A percentile compares a stretch with the other conserved stretches of the same genome.
Evolutionary conservation across 306 rosid genomes (phyloP).

Genomic region (Corylus avellana): DNA sequence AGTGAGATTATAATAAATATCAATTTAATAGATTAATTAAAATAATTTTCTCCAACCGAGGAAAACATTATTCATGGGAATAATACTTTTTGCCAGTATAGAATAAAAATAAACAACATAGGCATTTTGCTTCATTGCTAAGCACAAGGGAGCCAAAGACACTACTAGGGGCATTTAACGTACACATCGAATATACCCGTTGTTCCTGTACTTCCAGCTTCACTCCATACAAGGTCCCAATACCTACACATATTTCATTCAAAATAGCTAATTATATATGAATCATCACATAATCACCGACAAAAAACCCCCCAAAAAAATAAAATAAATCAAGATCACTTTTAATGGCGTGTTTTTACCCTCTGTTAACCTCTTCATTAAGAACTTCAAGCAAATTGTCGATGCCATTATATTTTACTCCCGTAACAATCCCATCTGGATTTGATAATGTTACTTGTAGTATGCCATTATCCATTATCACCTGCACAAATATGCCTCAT

Average conservation of each 20-base stretch:
- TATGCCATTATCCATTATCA: slow-evolving; percentile 92
- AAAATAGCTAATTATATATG: slow-evolving; percentile 3
- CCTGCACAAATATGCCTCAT: slow-evolving; percentile 43
- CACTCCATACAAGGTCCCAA: slow-evolving; percentile 97
- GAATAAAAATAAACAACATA: slow-evolving; percentile 5
- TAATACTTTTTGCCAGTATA: no score
- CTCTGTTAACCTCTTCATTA: slow-evolving; percentile 73
- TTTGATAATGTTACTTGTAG: slow-evolving; percentile 80
- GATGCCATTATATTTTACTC: slow-evolving; percentile 69
- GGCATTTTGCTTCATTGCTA: background rate
- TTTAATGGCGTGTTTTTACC: slow-evolving; percentile 42
- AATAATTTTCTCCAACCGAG: no score
- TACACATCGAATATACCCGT: slow-evolving; percentile 70
- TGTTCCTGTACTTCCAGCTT: slow-evolving; percentile 76
- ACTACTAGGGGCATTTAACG: background rate
- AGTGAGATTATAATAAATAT: no score
- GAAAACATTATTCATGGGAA: no score
- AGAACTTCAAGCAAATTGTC: slow-evolving; percentile 90
- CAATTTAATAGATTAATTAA: no score
- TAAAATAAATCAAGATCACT: background rate
- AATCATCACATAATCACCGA: background rate
- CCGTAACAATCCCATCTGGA: slow-evolving; percentile 85
- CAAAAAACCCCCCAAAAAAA: no score
- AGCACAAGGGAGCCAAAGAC: no score
- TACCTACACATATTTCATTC: slow-evolving; percentile 55